Evolutionary conservation across 1,284 basidiomycete species (phyloP).

Genomic region (Pseudozyma thailandica): DNA sequence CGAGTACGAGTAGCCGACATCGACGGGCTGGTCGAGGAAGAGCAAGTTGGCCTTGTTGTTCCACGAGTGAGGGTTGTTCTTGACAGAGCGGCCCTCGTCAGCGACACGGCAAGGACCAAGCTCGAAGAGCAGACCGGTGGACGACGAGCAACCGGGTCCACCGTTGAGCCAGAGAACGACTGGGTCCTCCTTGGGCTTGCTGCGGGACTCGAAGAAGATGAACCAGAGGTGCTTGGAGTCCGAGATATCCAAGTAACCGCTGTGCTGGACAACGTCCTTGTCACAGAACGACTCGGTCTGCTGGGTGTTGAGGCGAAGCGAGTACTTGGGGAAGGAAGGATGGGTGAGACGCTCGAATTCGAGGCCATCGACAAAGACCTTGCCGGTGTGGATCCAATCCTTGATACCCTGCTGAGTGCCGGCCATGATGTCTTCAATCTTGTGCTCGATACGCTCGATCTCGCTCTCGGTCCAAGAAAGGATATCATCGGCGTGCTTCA

Average conservation of each 20-base stretch:
- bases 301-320: constrained; percentile 73
- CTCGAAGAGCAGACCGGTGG: constrained; percentile 77
- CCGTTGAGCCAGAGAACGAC: constrained; percentile 90
- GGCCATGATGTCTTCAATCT: constrained; percentile 31
- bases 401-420: constrained; percentile 43
- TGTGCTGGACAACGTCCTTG: constrained; percentile 82
- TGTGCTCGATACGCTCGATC: constrained; percentile 48
- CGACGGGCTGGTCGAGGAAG: constrained; percentile 83
- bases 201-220: constrained; percentile 86
- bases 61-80: constrained; percentile 81
- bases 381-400: constrained; percentile 53
- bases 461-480: constrained; percentile 67
- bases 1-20: constrained; percentile 88
- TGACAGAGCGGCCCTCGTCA: constrained; percentile 77
- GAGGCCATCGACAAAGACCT: constrained; percentile 69
- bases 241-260: constrained; percentile 84
- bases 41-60: constrained; percentile 76
- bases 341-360: constrained; percentile 78
- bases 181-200: constrained; percentile 78
- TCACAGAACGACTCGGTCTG: constrained; percentile 75
- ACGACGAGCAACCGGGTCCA: constrained; percentile 73
- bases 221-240: constrained; percentile 88
- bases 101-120: constrained; percentile 84
- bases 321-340: constrained; percentile 77
- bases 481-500: constrained; percentile 39